These are phyloP conservation scores for Beauveria caledonica DNA, from an alignment of 2,329 filamentous ascomycete species.

Conservation along the genomic window DNA sequence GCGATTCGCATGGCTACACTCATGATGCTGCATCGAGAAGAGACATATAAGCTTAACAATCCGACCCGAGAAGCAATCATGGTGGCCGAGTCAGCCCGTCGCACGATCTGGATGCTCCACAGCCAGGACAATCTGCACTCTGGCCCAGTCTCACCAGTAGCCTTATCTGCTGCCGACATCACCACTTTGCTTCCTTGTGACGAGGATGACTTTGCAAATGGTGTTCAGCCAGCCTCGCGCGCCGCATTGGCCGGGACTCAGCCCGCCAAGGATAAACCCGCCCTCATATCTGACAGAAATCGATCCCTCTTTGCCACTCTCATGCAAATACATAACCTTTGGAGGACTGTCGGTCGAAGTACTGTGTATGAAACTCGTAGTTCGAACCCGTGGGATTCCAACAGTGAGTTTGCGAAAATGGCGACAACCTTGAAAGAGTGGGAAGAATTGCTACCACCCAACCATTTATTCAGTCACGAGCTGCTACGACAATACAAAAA, in stretches of 20 bases:
- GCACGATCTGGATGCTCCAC: conserved; percentile 52
- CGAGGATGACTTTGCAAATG: conserved; percentile 42
- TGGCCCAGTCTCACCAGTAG: conserved; percentile 41
- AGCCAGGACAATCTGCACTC: conserved; percentile 51
- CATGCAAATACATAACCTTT: conserved; percentile 47
- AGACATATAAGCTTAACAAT: conserved; percentile 39
- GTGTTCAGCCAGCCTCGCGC: conserved; percentile 38
- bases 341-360: conserved; percentile 43
- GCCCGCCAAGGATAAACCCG: conserved; percentile 38
- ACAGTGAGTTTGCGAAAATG: conserved; percentile 40
- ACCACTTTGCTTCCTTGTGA: conserved; percentile 45
- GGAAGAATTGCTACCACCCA: conserved; percentile 38
- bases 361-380: conserved; percentile 37
- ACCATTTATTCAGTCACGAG: conserved; percentile 38
- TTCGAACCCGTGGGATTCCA: conserved; percentile 36
- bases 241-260: conserved; percentile 46
- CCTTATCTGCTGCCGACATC: conserved; percentile 44
- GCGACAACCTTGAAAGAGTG: conserved; percentile 36
- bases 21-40: conserved; percentile 47
- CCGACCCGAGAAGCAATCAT: conserved; percentile 38
- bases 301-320: conserved; percentile 47
- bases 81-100: conserved; percentile 46
- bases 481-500: conserved; percentile 38
- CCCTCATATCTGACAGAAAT: conserved; percentile 32
- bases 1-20: conserved; percentile 47